Conservation (phyloP, 106 monocot species). For the Dendrobium nobile region DNA sequence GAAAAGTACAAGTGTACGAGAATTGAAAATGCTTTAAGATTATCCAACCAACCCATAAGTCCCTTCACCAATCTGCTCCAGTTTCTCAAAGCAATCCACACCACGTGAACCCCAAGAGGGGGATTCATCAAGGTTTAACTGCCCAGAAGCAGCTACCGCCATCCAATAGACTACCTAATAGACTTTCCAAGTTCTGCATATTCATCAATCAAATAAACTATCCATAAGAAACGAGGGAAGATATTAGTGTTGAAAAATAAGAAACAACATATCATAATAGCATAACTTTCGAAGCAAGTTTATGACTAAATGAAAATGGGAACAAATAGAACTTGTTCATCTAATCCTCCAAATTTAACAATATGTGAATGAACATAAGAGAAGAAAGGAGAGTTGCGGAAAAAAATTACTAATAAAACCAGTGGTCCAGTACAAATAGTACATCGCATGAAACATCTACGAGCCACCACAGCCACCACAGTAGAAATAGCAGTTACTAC, state of each 20-base stretch:
- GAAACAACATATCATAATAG: neutral
- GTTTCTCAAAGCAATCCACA: conserved; percentile 91
- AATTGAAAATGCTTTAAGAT: neutral
- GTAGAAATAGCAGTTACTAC: neutral
- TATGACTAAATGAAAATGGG: neutral
- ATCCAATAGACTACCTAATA: conserved; percentile 32
- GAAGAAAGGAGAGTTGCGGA: neutral
- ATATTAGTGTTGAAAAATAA: neutral
- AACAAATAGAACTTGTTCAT: neutral
- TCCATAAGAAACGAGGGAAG: neutral
- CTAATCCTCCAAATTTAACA: neutral
- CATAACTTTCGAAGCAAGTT: neutral
- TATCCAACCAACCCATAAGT: conserved; percentile 68
- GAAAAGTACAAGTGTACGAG: neutral
- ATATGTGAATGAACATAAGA: neutral
- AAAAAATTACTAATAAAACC: neutral
- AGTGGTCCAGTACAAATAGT: neutral
- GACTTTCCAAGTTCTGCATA: neutral
- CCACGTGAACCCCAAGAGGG: conserved; percentile 88
- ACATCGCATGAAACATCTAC: neutral
- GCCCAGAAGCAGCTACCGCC: conserved; percentile 72
- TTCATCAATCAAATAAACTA: neutral
- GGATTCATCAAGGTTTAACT: conserved; percentile 77
- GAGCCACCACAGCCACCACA: neutral
- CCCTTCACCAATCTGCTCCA: conserved; percentile 99